Conservation (phyloP, 495 filamentous ascomycete species). For the Trichoderma reesei region DNA sequence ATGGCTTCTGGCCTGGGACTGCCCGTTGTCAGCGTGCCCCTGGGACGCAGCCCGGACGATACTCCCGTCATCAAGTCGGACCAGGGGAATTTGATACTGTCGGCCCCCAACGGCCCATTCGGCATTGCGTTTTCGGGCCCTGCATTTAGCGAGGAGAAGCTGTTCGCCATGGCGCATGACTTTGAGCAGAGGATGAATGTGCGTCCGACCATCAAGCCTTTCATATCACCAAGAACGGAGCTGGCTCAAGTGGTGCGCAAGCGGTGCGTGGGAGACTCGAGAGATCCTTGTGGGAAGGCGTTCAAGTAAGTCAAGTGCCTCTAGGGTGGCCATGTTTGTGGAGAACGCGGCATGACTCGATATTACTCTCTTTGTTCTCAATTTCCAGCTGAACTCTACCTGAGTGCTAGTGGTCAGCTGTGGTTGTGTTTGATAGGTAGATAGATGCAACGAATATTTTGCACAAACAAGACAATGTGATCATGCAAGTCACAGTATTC, state of each 20-base stretch:
- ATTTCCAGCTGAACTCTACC: too few relatives aligned
- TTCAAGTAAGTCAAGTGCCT: neutral
- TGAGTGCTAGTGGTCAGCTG: too few relatives aligned
- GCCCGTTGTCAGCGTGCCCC: slow-evolving; percentile 36
- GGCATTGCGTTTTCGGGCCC: slow-evolving; percentile 41
- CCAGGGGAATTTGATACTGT: slow-evolving; percentile 12
- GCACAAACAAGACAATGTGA: too few relatives aligned
- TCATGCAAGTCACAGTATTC: too few relatives aligned
- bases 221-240: slow-evolving; percentile 38
- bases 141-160: slow-evolving; percentile 42
- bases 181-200: slow-evolving; percentile 56
- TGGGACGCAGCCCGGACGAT: slow-evolving; percentile 22
- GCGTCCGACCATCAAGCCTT: slow-evolving; percentile 35
- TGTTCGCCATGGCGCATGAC: slow-evolving; percentile 58
- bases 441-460: too few relatives aligned
- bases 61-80: slow-evolving; percentile 10
- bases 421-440: too few relatives aligned
- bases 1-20: slow-evolving; percentile 22
- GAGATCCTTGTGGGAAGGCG: neutral
- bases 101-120: slow-evolving; percentile 16
- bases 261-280: neutral
- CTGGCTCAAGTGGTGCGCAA: slow-evolving; percentile 27
- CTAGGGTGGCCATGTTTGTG: too few relatives aligned
- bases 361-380: too few relatives aligned
- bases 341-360: too few relatives aligned